Conservation (phyloP, 148 eudicot species). For the Amaranthus palmeri region DNA sequence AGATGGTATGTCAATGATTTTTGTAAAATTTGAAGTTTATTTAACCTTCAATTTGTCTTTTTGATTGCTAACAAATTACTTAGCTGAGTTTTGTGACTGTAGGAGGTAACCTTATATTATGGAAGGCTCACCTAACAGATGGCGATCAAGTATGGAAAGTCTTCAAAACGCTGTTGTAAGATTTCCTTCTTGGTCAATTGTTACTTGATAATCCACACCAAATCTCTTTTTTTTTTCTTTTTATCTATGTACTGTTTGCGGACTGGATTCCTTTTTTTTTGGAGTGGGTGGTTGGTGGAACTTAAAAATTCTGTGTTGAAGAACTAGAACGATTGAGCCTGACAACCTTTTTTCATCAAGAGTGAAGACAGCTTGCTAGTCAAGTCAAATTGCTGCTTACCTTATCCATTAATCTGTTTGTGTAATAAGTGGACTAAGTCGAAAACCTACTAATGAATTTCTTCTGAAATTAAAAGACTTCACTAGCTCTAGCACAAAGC, state of each 20-base stretch:
- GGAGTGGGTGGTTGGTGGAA: background rate
- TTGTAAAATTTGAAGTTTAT: background rate
- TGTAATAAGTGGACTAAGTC: background rate
- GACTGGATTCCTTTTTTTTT: background rate
- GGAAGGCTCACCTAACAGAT: slow-evolving; percentile 71
- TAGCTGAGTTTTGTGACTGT: slow-evolving; percentile 22
- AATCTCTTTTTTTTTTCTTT: background rate
- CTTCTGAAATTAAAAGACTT: background rate
- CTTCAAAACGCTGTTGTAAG: slow-evolving; percentile 81
- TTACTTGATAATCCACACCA: background rate
- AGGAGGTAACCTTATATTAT: slow-evolving; percentile 89
- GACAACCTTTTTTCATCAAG: background rate
- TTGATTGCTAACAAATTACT: slow-evolving; percentile 8
- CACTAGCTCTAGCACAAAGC: background rate
- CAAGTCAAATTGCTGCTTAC: background rate
- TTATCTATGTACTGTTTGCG: too few species aligned
- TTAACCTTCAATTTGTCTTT: background rate
- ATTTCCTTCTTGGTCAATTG: slow-evolving; percentile 16
- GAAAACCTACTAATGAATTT: background rate
- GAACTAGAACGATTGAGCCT: background rate
- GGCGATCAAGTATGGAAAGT: slow-evolving; percentile 81
- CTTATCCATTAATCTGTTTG: background rate
- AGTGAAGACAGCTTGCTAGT: background rate
- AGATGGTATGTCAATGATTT: slow-evolving; percentile 60
- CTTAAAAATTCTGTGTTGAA: background rate